phyloP scores from a whole-genome alignment of 352 stramenopile genomes.

The Globisporangium nagaii region DNA sequence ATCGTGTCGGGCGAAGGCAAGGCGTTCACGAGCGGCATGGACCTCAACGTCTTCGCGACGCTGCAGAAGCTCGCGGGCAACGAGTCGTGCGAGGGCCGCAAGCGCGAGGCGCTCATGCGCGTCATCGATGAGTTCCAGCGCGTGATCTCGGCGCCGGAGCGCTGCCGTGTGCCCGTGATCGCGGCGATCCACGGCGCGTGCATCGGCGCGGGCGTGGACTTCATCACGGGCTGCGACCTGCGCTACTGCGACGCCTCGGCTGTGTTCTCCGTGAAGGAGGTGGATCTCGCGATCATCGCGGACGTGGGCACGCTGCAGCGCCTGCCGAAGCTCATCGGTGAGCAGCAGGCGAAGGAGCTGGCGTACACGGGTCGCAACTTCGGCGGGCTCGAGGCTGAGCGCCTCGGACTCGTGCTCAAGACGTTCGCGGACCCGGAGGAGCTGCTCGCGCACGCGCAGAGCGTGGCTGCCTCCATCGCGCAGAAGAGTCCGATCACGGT shows the following conservation, averaged over 20 bases:
- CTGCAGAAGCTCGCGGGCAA: constrained; percentile 58
- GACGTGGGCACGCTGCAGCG: constrained; percentile 87
- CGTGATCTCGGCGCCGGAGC: constrained; percentile 79
- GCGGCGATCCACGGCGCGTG: constrained; percentile 73
- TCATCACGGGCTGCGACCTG: constrained; percentile 84
- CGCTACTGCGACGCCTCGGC: constrained; percentile 81
- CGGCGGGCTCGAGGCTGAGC: constrained; percentile 64
- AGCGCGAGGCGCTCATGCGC: constrained; percentile 73
- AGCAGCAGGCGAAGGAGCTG: constrained; percentile 82
- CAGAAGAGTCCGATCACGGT: constrained; percentile 84
- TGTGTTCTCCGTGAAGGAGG: constrained; percentile 84
- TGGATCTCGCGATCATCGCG: constrained; percentile 86
- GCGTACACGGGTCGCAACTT: constrained; percentile 83
- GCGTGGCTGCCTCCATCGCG: constrained; percentile 60
- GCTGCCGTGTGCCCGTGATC: constrained; percentile 82
- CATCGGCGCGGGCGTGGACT: constrained; percentile 84
- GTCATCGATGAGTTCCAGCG: constrained; percentile 82
- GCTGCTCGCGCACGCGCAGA: constrained; percentile 45
- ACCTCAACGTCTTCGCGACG: constrained; percentile 78
- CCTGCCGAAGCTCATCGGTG: constrained; percentile 78
- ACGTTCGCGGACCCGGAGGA: constrained; percentile 52
- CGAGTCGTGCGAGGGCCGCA: constrained; percentile 72
- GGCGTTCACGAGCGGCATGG: constrained; percentile 86
- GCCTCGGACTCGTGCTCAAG: constrained; percentile 74
- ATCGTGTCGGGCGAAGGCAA: constrained; percentile 76